Base-by-base conservation (phyloP, 164 flowering plant genomes). In the Vitis cinerea region DNA sequence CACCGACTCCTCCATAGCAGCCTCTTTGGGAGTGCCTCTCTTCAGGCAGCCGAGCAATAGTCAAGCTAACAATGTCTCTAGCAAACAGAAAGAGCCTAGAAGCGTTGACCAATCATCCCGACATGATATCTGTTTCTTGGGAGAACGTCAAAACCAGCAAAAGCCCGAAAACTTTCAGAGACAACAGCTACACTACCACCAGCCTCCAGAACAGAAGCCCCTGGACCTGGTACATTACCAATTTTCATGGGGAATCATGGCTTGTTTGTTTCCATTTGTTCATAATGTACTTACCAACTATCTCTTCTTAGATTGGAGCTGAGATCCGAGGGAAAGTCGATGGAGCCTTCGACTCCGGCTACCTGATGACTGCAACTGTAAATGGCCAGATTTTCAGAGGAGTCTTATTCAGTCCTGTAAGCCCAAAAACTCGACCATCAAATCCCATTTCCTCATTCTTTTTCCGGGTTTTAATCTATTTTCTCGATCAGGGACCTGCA, bases 341-440 rank as follows among this genome's bases (percentile, higher is more conserved):
- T 58, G 99, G 90, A 61, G 86, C 91, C 11, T 94, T 94, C 48
- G 99, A 94, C 71, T 92, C 99, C 0, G 99, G 99, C 16, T 91
- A 80, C 72, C 86, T 94, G 17, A 86, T 94, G 94, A 92, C 98
- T 3, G 98, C 96, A 30, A 85, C 74, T 13, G 89, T 94, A 14
- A 88, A 92, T 70, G 99, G 99, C 57, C 90, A 71, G 76, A 77
- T 87, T 4, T 85, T 87, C 68, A 74, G 99, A 77, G 99, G 99
- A 31, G 89, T 94, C 77, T 64, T 94, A 52, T 94, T 94, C 71
- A 50, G 91, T 73, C 97, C 97, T 8, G 99, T 94, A 85, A 87
- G 85, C 63, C 7, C 44, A 37, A 37, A 37, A 37, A 37, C 44
- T 37, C 44, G 7, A 37, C 7, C 44, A 6, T 37, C 44, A 3